Evolutionary conservation across 2,329 filamentous ascomycete species (phyloP).

Genomic region (Hymenoscyphus fraxineus): DNA sequence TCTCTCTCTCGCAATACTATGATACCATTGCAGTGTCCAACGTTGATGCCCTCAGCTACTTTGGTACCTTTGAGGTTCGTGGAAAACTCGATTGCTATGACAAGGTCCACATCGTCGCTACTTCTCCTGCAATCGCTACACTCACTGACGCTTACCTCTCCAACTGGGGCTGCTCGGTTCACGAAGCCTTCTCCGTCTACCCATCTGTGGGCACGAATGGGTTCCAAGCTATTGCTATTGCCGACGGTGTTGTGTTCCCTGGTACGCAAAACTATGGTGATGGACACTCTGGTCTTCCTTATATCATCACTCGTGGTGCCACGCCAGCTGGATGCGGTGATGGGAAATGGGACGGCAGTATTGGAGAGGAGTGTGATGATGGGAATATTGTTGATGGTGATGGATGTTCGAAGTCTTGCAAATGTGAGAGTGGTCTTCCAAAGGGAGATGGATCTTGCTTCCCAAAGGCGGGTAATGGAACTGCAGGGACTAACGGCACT

Average conservation of each 20-base stretch:
- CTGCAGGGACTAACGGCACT: slow-evolving; percentile 3
- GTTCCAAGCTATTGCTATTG: slow-evolving; percentile 41
- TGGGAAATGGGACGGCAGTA: slow-evolving; percentile 34
- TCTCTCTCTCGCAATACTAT: slow-evolving; percentile 43
- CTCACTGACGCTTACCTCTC: slow-evolving; percentile 39
- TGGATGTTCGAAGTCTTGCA: slow-evolving; percentile 39
- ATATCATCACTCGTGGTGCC: slow-evolving; percentile 42
- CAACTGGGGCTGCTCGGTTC: slow-evolving; percentile 42
- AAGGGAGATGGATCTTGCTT: slow-evolving; percentile 29
- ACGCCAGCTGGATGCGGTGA: slow-evolving; percentile 41
- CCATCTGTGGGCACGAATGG: slow-evolving; percentile 36
- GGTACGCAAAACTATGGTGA: slow-evolving; percentile 38
- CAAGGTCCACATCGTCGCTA: slow-evolving; percentile 40
- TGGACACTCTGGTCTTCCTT: slow-evolving; percentile 39
- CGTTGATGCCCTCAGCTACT: slow-evolving; percentile 32
- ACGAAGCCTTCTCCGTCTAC: slow-evolving; percentile 40
- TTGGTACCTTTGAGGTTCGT: slow-evolving; percentile 40
- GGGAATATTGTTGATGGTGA: slow-evolving; percentile 37
- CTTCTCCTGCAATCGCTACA: slow-evolving; percentile 33
- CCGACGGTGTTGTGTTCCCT: slow-evolving; percentile 36
- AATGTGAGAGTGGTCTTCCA: slow-evolving; percentile 35
- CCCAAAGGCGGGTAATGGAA: slow-evolving; percentile 1
- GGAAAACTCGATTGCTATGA: slow-evolving; percentile 41
- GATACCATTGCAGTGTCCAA: slow-evolving; percentile 27
- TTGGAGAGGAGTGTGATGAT: slow-evolving; percentile 42